These are phyloP conservation scores for Aspergillus candidus DNA, from an alignment of 2,329 filamentous ascomycete genomes.

Conservation along the genomic window DNA sequence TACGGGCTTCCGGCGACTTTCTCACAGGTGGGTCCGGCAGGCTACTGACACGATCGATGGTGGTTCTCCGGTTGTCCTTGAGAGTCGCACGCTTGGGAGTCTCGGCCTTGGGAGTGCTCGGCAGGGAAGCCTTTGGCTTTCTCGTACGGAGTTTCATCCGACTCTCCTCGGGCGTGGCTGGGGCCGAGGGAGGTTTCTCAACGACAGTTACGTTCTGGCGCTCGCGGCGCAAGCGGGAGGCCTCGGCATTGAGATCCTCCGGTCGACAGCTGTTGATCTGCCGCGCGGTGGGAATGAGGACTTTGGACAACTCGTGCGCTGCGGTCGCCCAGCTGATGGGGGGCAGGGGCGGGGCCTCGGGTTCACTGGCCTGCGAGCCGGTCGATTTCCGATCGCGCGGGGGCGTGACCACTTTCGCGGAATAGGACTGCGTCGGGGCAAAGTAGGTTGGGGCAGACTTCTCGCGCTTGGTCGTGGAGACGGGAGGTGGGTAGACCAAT, in stretches of 20 bases:
- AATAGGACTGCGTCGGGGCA: conserved; percentile 81
- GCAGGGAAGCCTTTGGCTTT: conserved; percentile 45
- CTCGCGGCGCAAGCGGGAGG: conserved; percentile 58
- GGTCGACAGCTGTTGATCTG: conserved; percentile 69
- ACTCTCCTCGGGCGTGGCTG: conserved; percentile 40
- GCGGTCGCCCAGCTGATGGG: conserved; percentile 81
- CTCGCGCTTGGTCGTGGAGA: conserved; percentile 50
- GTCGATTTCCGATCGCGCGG: conserved; percentile 48
- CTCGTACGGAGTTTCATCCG: conserved; percentile 70
- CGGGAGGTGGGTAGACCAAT: conserved; percentile 48
- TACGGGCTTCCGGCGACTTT: conserved; percentile 17
- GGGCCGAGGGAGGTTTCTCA: conserved; percentile 28
- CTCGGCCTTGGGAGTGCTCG: conserved; percentile 49
- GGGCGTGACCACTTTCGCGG: conserved; percentile 68
- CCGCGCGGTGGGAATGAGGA: conserved; percentile 70
- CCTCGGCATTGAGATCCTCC: conserved; percentile 71
- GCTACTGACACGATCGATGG: conserved; percentile 51
- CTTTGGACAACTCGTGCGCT: conserved; percentile 72
- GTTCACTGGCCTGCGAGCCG: conserved; percentile 42
- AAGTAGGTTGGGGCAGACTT: conserved; percentile 66
- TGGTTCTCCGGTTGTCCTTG: conserved; percentile 53
- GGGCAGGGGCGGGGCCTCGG: conserved; percentile 61
- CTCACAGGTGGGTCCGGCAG: conserved; percentile 32
- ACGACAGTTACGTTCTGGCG: conserved; percentile 51
- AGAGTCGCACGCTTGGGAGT: conserved; percentile 47